Evolutionary conservation across 2,329 filamentous ascomycete species (phyloP), one percentile per base, ranked within the genome.

Genomic region (Penicillium sp.): DNA sequence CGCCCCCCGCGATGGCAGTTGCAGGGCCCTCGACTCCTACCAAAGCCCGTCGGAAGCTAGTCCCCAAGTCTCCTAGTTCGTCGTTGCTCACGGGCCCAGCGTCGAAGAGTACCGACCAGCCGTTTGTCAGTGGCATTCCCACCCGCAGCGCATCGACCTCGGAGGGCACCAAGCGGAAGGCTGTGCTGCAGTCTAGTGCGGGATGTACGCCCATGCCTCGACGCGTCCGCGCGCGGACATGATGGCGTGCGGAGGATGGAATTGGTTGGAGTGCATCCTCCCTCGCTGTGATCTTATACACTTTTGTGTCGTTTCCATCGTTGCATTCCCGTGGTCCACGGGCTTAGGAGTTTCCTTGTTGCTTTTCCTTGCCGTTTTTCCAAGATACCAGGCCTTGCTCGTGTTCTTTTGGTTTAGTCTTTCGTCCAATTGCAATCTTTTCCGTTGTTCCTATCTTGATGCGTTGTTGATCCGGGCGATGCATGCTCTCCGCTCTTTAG

Each of bases 121-220:
- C 48, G 21, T 53, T 50, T 46, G 45, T 47, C 32, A 53, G 45
- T 36, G 47, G 41, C 10, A 55, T 50, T 32, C 45, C 50, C 4
- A 56, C 47, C 23, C 45, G 42, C 23, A 49, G 41, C 26, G 49
- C 45, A n/a, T 43, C 40, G 33, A 35, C 37, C 15, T 37, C 38
- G 10, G 39, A 45, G 13, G 50, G 51, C 9, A 33, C 42, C 9
- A 60, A 56, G 43, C 60, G 53, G 36, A 55, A 58, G 35, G 62
- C 41, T 43, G 45, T 59, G 23, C 42, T 62, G 32, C 57, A 62
- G 45, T 47, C 59, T 15, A 59, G 54, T 36, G 62, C 63, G n/a
- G 63, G 62, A 27, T 64, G 60, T 35, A 66, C 63, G 1, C 63
- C 62, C 21, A 59, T 60, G 44, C 59, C 61, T 39, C 57, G 56